phyloP scores from a whole-genome alignment of 345 rosid species.

The Eucalyptus tenuipes region DNA sequence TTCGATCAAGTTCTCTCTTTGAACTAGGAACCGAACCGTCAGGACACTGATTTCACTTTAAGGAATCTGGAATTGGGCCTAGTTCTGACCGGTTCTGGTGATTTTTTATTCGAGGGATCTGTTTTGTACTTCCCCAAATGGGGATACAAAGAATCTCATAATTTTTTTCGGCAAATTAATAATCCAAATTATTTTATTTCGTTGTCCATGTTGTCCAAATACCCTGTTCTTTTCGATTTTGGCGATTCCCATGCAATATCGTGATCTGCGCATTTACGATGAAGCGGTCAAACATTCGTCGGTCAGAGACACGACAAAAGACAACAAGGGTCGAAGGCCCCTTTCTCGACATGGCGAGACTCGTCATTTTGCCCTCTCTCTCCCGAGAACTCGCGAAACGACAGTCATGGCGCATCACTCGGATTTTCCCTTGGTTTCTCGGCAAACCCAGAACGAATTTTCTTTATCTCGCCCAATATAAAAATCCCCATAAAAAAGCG shows the following conservation, averaged over 20 bases:
- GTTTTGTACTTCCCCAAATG: too few relatives aligned
- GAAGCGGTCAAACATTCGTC: not conserved
- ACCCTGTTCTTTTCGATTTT: not conserved
- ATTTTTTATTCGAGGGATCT: fast-evolving
- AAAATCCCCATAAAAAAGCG: not conserved
- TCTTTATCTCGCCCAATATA: not conserved
- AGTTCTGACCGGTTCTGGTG: fast-evolving
- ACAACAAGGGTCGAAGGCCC: not conserved
- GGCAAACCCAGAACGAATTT: not conserved
- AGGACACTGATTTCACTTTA: fast-evolving
- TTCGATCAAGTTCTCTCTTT: fast-evolving
- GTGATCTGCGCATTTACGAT: not conserved
- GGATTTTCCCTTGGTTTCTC: not conserved
- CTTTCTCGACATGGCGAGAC: not conserved
- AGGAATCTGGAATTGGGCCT: fast-evolving
- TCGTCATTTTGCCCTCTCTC: not conserved
- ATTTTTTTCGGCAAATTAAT: not conserved
- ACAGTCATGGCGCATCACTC: not conserved
- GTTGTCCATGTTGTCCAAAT: not conserved
- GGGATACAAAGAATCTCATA: not conserved
- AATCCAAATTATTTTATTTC: not conserved
- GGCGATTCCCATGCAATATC: not conserved
- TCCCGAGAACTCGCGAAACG: not conserved
- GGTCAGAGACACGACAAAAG: not conserved
- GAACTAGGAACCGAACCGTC: fast-evolving